A percentile compares a stretch with the other conserved stretches of the same genome.
Conservation (phyloP, 495 filamentous ascomycete species). For the Durotheca rogersii region DNA sequence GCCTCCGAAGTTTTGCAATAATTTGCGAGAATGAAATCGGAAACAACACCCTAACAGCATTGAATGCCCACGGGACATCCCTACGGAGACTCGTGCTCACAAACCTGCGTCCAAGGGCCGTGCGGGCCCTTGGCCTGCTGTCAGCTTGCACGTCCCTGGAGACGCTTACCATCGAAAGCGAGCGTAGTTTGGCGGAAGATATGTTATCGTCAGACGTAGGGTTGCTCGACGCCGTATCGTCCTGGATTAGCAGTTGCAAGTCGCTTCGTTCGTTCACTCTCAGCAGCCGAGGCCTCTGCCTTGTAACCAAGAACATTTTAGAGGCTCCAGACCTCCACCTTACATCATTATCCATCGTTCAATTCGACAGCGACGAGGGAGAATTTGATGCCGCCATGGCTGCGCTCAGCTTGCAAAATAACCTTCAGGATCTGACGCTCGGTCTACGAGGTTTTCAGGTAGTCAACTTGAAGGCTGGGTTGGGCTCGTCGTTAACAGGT, state of each 20-base stretch:
- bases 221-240: conserved; percentile 51
- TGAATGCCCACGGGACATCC: conserved; percentile 59
- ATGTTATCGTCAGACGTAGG: too few species aligned
- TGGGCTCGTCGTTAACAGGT: conserved; percentile 45
- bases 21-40: conserved; percentile 54
- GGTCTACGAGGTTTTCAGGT: conserved; percentile 42
- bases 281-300: conserved; percentile 50
- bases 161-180: conserved; percentile 51
- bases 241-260: conserved; percentile 59
- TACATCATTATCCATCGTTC: conserved; percentile 24
- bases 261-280: conserved; percentile 54
- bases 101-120: conserved; percentile 48
- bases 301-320: conserved; percentile 56
- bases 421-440: conserved; percentile 39
- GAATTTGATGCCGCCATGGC: conserved; percentile 8
- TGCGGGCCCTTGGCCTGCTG: conserved; percentile 52
- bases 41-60: conserved; percentile 55
- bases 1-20: conserved; percentile 60
- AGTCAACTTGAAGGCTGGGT: conserved; percentile 47
- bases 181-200: conserved; percentile 39
- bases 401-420: conserved; percentile 30
- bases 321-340: conserved; percentile 32
- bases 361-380: conserved; percentile 2
- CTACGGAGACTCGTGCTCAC: conserved; percentile 57
- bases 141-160: conserved; percentile 53